Evolutionary conservation across 129 eudicot genomes (phyloP).

Genomic region (Daucus carota): DNA sequence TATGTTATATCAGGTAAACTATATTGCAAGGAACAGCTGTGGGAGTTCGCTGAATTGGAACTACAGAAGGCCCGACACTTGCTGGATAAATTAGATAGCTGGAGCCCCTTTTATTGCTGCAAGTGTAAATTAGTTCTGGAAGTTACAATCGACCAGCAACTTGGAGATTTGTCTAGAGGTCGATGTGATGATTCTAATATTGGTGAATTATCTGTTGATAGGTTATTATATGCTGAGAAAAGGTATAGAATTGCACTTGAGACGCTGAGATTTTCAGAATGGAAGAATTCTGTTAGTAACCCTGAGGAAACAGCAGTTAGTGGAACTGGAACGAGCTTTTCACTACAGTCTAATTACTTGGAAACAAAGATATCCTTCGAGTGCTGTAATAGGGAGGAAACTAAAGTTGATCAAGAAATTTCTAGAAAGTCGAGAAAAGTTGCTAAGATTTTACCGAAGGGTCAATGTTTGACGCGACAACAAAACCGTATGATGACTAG

Average conservation of each 20-base stretch:
- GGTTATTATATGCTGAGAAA: slow-evolving; percentile 36
- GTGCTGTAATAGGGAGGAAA: slow-evolving; percentile 8
- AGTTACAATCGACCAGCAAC: slow-evolving; percentile 55
- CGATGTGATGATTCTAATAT: slow-evolving; percentile 19
- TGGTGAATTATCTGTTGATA: slow-evolving; percentile 22
- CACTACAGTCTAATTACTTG: slow-evolving; percentile 19
- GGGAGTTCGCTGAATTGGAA: slow-evolving; percentile 67
- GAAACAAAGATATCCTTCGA: slow-evolving; percentile 14
- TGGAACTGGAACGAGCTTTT: slow-evolving; percentile 12
- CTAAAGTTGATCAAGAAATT: slow-evolving; percentile 28
- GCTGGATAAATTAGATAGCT: slow-evolving; percentile 25
- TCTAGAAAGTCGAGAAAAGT: slow-evolving; percentile 54
- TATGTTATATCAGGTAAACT: slow-evolving; percentile 50
- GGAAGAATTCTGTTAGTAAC: slow-evolving; percentile 41
- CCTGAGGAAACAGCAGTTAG: slow-evolving; percentile 26
- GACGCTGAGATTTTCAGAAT: slow-evolving; percentile 39
- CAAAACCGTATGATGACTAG: slow-evolving; percentile 51
- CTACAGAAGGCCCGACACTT: slow-evolving; percentile 47
- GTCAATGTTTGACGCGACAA: slow-evolving; percentile 16
- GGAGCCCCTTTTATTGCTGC: slow-evolving; percentile 40
- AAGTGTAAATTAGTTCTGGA: slow-evolving; percentile 53
- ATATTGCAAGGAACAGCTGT: slow-evolving; percentile 49
- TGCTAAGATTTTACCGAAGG: slow-evolving; percentile 26
- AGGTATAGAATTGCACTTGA: slow-evolving; percentile 40
- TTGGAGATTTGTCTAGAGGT: slow-evolving; percentile 57